Evolutionary conservation across 495 filamentous ascomycete species (phyloP).

Genomic region (Aspergillus egyptiacus): DNA sequence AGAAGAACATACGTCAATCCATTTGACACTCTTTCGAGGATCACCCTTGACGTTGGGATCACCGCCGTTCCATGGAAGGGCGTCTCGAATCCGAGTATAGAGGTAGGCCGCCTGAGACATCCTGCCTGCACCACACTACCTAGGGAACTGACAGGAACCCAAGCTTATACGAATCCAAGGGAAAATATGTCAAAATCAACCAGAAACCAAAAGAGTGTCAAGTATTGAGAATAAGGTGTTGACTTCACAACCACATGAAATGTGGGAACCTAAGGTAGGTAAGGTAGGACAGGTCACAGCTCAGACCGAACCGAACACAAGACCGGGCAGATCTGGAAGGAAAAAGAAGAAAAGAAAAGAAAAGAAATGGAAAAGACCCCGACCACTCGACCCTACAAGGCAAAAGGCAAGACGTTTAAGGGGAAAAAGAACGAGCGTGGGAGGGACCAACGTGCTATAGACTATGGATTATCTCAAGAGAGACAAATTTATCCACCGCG

Average conservation of each 20-base stretch:
- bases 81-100: slow-evolving; percentile 30
- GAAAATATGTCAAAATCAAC: not conserved
- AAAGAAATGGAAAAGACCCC: not conserved
- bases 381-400: not conserved
- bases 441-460: not conserved
- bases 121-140: slow-evolving; percentile 26
- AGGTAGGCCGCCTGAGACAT: slow-evolving; percentile 21
- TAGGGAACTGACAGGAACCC: slow-evolving; percentile 3
- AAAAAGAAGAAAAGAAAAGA: slow-evolving; percentile 3
- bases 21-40: slow-evolving; percentile 56
- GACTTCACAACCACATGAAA: not conserved
- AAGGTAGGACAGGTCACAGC: not conserved
- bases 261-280: not conserved
- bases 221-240: not conserved
- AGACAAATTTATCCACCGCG: not conserved
- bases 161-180: not conserved
- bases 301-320: too few species aligned
- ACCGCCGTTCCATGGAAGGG: slow-evolving; percentile 29
- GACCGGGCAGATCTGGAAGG: not conserved
- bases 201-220: not conserved
- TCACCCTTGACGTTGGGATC: slow-evolving; percentile 32
- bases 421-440: not conserved
- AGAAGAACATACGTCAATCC: slow-evolving; percentile 54
- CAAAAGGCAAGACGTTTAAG: not conserved
- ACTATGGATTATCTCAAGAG: not conserved